Evolutionary conservation across 31 red algal genomes (phyloP).

Genomic region (Porphyra umbilicalis): DNA sequence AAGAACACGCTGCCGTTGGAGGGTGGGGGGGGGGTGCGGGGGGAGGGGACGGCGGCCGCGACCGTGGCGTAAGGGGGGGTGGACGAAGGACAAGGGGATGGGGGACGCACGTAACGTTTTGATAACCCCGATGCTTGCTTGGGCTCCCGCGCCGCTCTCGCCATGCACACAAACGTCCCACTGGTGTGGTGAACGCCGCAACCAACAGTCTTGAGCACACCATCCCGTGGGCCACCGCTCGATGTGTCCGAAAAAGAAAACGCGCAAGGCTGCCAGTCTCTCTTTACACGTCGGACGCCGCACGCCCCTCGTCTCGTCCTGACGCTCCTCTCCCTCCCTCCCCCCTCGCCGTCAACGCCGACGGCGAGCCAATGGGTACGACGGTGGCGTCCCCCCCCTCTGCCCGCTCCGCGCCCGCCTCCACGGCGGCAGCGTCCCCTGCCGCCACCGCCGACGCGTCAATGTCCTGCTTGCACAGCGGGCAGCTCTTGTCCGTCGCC

Average conservation of each 20-base stretch:
- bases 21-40: not conserved
- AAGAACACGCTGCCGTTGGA: constrained; percentile 23
- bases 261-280: not conserved
- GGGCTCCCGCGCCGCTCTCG: too few species aligned
- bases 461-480: constrained; percentile 87
- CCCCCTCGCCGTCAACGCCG: not conserved
- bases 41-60: not conserved
- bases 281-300: not conserved
- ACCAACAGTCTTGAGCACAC: too few species aligned
- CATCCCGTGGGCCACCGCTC: too few species aligned
- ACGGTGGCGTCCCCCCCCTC: not conserved
- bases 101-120: too few species aligned
- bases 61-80: not conserved
- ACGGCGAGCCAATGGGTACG: not conserved
- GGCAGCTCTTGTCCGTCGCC: constrained; percentile 81
- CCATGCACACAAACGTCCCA: too few species aligned
- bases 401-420: not conserved
- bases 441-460: constrained; percentile 37
- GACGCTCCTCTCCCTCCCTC: not conserved
- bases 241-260: too few species aligned
- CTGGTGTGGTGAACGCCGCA: too few species aligned
- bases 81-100: too few species aligned
- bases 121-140: too few species aligned
- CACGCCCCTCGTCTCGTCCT: not conserved
- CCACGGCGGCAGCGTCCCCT: not conserved